phyloP scores from a whole-genome alignment of 257 asterid species.

The Plantago ovata region DNA sequence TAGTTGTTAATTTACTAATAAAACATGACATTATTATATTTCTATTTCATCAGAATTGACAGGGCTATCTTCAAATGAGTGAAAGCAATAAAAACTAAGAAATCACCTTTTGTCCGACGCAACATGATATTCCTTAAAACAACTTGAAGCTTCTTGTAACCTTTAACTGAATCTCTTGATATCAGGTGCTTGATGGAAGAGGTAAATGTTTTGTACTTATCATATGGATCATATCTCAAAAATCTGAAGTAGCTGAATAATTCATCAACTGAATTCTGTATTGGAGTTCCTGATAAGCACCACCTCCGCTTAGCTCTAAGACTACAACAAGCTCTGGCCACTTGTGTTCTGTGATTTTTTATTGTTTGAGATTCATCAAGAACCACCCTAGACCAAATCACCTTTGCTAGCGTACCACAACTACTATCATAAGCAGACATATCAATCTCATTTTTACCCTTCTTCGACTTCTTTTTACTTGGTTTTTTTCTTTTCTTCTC shows the following conservation, averaged over 20 bases:
- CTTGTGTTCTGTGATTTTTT: slow-evolving; percentile 95
- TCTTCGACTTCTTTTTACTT: slow-evolving; percentile 59
- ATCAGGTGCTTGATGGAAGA: slow-evolving; percentile 60
- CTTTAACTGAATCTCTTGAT: slow-evolving; percentile 61
- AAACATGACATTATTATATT: background rate
- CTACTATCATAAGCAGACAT: slow-evolving; percentile 50
- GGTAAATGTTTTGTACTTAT: slow-evolving; percentile 63
- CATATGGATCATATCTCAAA: slow-evolving; percentile 91
- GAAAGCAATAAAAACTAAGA: slow-evolving; percentile 15
- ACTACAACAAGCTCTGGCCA: slow-evolving; percentile 98
- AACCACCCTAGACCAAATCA: slow-evolving; percentile 92
- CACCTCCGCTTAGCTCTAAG: slow-evolving; percentile 97
- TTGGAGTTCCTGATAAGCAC: slow-evolving; percentile 99
- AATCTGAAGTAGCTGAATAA: slow-evolving; percentile 95
- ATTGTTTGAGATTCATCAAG: slow-evolving; percentile 96
- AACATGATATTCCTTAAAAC: slow-evolving; percentile 81
- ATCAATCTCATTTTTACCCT: slow-evolving; percentile 57
- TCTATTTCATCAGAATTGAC: background rate
- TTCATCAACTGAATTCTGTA: slow-evolving; percentile 93
- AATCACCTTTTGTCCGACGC: slow-evolving; percentile 94
- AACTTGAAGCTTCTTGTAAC: slow-evolving; percentile 83
- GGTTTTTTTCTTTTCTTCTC: slow-evolving; percentile 61
- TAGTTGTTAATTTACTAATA: background rate
- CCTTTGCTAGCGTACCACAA: slow-evolving; percentile 83
- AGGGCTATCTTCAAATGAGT: slow-evolving; percentile 3